Evolutionary conservation across 2,329 filamentous ascomycete species (phyloP), one percentile per base, ranked within the genome.

Genomic region (Penicillium sp.): DNA sequence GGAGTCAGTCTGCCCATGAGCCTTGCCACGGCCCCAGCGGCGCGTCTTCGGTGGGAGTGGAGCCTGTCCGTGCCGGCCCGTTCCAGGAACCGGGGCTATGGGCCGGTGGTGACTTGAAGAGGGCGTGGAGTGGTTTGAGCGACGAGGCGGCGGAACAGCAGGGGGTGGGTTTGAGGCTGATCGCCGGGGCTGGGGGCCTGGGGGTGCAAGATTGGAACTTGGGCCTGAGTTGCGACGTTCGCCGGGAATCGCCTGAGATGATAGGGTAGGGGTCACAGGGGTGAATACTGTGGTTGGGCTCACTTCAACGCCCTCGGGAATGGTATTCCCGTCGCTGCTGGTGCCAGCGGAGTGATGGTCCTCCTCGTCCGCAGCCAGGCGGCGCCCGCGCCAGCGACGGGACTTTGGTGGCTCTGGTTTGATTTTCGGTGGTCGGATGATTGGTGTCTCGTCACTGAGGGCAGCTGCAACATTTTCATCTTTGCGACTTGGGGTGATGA

Each of bases 401-500:
- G 75, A 56, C 56, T 74, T 77, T 3, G 76, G 76, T 3, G 72
- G 73, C 21, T 71, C 67, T n/a, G 73, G 73, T 55, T 73, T 75
- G 44, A 70, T 52, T 58, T 73, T 74, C 34, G 63, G 55, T 53
- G 50, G 56, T 38, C 56, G 61, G 39, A 59, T 49, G 40, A 38
- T 54, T 24, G 60, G 60, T 5, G 63, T 50, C 22, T 56, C 60
- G 40, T 64, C 39, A 53, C 48, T 49, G 50, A 64, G 45, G 57
- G 63, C 59, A 59, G 56, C 29, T 50, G 48, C 43, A 44, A 55
- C 42, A 52, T 59, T 45, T 48, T 67, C 84, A 44, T 72, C 67
- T 53, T 71, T 74, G 44, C 87, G 81, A 68, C 89, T 91, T 5
- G 90, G 90, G 16, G 90, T 92, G 65, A 92, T 86, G 21, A 93